phyloP scores from a whole-genome alignment of 805 yeast genomes.

The Ascoidea tarda region DNA sequence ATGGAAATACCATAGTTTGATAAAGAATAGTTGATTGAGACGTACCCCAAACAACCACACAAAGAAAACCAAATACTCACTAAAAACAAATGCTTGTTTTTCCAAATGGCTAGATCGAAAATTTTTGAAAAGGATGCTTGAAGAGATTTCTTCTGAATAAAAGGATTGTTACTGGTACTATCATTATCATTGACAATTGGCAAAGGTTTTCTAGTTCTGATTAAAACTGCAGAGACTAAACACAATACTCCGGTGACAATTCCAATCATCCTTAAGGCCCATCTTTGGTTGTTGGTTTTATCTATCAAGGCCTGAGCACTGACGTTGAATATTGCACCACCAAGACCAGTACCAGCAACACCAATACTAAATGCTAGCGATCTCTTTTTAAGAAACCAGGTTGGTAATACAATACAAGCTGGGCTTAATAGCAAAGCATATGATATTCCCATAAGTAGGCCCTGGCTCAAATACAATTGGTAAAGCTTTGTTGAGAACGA shows the following conservation, averaged over 20 bases:
- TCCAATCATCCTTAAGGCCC: conserved; percentile 33
- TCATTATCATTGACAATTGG: conserved; percentile 14
- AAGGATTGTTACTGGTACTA: conserved; percentile 5
- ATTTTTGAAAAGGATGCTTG: conserved; percentile 14
- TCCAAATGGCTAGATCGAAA: conserved; percentile 19
- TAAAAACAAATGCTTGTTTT: conserved; percentile 18
- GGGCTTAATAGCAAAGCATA: conserved; percentile 39
- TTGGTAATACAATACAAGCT: conserved; percentile 31
- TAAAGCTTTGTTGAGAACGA: conserved; percentile 34
- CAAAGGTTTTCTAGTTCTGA: conserved; percentile 28
- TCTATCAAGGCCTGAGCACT: conserved; percentile 27
- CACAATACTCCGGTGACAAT: conserved; percentile 25
- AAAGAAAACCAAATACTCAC: conserved; percentile 23
- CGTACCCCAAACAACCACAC: conserved; percentile 24
- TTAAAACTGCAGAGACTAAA: conserved; percentile 24
- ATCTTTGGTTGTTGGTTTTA: conserved; percentile 25
- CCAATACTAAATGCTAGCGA: conserved; percentile 37
- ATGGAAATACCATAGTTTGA: conserved; percentile 30
- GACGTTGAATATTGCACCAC: conserved; percentile 31
- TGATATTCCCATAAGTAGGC: conserved; percentile 34
- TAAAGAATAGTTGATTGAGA: conserved; percentile 29
- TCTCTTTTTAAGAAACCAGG: conserved; percentile 37
- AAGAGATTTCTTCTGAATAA: conserved; percentile 14
- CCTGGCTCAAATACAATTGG: conserved; percentile 39
- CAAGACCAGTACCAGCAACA: conserved; percentile 36